These are phyloP conservation scores for Chamaecyparis obtusa DNA, from an alignment of 75 land plant species.

Conservation along the genomic window DNA sequence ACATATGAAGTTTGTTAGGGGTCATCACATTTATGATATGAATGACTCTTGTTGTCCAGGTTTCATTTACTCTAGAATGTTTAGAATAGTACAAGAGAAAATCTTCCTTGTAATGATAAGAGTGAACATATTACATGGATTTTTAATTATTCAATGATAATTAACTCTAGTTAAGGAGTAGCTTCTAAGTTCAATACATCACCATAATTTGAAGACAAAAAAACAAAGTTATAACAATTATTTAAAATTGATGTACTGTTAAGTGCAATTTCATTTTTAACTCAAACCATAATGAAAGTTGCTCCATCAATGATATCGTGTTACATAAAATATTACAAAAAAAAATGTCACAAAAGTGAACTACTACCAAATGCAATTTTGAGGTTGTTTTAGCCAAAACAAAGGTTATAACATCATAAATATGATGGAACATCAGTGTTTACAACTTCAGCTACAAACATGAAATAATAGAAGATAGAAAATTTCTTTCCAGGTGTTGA, in stretches of 20 bases:
- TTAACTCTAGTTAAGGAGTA: too few relatives aligned
- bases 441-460: background rate
- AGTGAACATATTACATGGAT: too few relatives aligned
- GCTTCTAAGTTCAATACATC: too few relatives aligned
- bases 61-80: too few relatives aligned
- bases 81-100: too few relatives aligned
- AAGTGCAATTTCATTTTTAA: background rate
- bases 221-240: background rate
- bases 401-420: background rate
- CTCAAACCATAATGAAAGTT: background rate
- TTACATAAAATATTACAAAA: background rate
- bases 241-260: background rate
- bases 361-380: background rate
- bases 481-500: background rate
- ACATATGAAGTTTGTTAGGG: too few relatives aligned
- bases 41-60: too few relatives aligned
- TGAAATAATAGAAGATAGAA: background rate
- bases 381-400: background rate
- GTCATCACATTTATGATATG: too few relatives aligned
- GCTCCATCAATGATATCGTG: background rate
- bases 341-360: background rate
- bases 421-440: too few relatives aligned
- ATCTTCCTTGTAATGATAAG: too few relatives aligned
- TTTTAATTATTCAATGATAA: too few relatives aligned
- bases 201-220: too few relatives aligned